Evolutionary conservation across 768 basidiomycete species (phyloP).

Genomic region (Russula griseocarnosa): DNA sequence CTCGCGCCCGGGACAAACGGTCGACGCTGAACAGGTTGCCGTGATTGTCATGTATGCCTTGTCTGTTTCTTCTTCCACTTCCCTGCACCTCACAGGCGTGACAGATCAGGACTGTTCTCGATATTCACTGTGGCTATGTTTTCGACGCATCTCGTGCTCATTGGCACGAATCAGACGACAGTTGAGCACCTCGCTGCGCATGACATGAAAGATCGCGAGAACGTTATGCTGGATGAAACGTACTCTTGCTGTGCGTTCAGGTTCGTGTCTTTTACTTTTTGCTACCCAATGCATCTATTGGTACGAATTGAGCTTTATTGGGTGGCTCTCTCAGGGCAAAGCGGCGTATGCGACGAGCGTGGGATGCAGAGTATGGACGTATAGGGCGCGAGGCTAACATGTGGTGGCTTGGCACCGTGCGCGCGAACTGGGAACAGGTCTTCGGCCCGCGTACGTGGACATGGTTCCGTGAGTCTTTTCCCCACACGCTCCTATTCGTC

Average conservation of each 20-base stretch:
- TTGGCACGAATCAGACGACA: conserved; percentile 65
- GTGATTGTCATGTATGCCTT: conserved; percentile 66
- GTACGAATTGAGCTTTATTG: not conserved
- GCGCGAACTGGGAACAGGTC: conserved; percentile 69
- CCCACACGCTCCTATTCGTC: not conserved
- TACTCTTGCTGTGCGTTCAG: conserved; percentile 51
- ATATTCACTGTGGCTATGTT: conserved; percentile 63
- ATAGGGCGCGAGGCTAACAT: conserved; percentile 73
- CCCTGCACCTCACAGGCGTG: not conserved
- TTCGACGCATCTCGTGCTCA: conserved; percentile 55
- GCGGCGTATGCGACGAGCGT: conserved; percentile 43
- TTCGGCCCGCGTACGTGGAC: conserved; percentile 69
- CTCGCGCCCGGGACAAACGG: conserved; percentile 30
- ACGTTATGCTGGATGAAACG: conserved; percentile 44
- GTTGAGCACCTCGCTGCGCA: conserved; percentile 67
- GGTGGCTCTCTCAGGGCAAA: conserved; percentile 44
- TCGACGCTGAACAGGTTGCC: conserved; percentile 69
- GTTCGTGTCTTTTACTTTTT: conserved; percentile 39
- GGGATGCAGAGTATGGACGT: conserved; percentile 81
- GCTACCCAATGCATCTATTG: not conserved
- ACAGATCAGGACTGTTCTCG: conserved; percentile 64
- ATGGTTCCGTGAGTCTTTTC: conserved; percentile 70
- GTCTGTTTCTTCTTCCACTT: not conserved
- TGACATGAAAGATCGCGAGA: conserved; percentile 63
- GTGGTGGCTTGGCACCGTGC: conserved; percentile 72